Evolutionary conservation across 495 filamentous ascomycete species (phyloP).

Genomic region (Xylaria grammica): DNA sequence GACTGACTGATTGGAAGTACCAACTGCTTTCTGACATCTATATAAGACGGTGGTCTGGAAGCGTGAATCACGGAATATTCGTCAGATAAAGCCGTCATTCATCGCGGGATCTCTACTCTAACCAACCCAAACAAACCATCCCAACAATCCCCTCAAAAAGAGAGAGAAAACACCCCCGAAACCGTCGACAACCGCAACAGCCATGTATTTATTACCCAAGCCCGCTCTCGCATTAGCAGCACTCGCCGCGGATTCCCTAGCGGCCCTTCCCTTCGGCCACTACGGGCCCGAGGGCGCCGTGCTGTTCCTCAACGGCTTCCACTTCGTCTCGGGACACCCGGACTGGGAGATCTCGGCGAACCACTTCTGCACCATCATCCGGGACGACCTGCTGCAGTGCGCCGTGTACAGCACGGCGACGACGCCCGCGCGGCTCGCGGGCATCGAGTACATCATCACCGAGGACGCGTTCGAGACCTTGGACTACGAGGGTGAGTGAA

Average conservation of each 20-base stretch:
- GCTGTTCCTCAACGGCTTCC: conserved; percentile 47
- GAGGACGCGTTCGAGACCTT: conserved; percentile 32
- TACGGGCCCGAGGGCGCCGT: conserved; percentile 36
- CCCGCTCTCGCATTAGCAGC: too few species aligned
- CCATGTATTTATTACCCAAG: too few species aligned
- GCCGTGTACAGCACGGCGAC: conserved; percentile 35
- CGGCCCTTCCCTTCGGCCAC: conserved; percentile 34
- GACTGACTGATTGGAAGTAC: too few species aligned
- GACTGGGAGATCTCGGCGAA: conserved; percentile 42
- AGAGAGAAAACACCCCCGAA: too few species aligned
- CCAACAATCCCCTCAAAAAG: too few species aligned
- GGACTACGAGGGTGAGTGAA: conserved; percentile 35
- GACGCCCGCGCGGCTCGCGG: conserved; percentile 31
- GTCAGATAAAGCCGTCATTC: too few species aligned
- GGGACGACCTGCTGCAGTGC: conserved; percentile 36
- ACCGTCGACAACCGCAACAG: too few species aligned
- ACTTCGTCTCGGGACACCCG: conserved; percentile 43
- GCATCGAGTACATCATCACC: conserved; percentile 38
- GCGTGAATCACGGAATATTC: too few species aligned
- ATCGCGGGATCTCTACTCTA: too few species aligned
- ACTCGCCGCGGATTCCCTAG: conserved; percentile 14
- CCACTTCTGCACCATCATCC: conserved; percentile 43
- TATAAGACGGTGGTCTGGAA: too few species aligned
- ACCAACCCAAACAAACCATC: too few species aligned
- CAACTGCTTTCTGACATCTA: too few species aligned